Base-by-base conservation (phyloP, 306 rosid species). In the Abrus pulchellus region DNA sequence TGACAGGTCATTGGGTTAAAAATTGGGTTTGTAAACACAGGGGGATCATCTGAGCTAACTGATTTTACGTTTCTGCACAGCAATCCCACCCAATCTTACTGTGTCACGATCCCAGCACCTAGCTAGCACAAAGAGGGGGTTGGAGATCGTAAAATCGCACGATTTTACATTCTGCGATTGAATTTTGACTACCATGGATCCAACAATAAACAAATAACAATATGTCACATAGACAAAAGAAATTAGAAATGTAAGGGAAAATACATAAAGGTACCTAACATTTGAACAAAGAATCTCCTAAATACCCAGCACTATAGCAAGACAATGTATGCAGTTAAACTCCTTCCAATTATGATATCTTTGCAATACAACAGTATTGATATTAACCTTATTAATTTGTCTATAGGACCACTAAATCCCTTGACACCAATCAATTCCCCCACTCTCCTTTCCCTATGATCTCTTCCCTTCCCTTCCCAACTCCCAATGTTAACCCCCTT, bases 241-340 rank as follows among this genome's bases (percentile, higher is more conserved):
- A 68, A 57, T 40, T 56, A 8, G 11, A 55, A 43, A 68, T 55
- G 7, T 9, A 59, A 50, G 20, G 29, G 14, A 49, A 56, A 63
- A 72, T 34, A 68, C 33, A 59, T 7, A 48, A 68, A 68, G 45
- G 13, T 36, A 41, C 53, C 60, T 20, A 50, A 41, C 40, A 55
- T 50, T n/a, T 48, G 52, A 76, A 68, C 47, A 67, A 53, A 53
- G 28, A 13, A 41, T 77, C 62, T 52, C 20, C 52, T 13, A 38
- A 60, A 82, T 76, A 48, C 74, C 68, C 62, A 2, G 55, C 64
- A 77, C 40, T 12, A 14, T 66, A 65, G 49, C 75, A 72, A 63
- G 65, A 44, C 75, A 72, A 6, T 34, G 10, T 57, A 20, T 34
- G 14, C 3, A 43, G 64, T 63, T 27, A 20, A 83, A 77, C 34